phyloP scores from a whole-genome alignment of 2,329 filamentous ascomycete genomes.

The Simplicillium aogashimaense region DNA sequence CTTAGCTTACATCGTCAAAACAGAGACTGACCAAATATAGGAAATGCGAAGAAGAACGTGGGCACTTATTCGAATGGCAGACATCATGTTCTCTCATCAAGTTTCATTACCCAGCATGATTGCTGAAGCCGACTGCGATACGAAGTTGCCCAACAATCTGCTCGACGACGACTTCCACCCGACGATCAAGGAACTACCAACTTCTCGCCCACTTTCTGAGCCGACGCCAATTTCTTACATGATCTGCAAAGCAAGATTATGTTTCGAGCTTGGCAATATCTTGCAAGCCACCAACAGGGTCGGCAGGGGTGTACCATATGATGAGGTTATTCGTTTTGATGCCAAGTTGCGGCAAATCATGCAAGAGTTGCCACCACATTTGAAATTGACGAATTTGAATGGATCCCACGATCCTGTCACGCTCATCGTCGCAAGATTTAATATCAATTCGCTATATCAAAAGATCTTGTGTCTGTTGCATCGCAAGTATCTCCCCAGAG shows the following conservation, averaged over 20 bases:
- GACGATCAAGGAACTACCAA: conserved; percentile 56
- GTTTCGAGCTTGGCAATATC: conserved; percentile 61
- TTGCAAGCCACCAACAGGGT: conserved; percentile 53
- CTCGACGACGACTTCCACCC: conserved; percentile 72
- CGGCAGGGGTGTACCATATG: conserved; percentile 46
- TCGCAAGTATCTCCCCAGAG: conserved; percentile 72
- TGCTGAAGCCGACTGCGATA: conserved; percentile 64
- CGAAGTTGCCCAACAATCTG: conserved; percentile 64
- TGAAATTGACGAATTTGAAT: conserved; percentile 66
- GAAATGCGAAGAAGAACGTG: conserved; percentile 64
- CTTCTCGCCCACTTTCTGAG: conserved; percentile 56
- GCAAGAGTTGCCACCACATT: conserved; percentile 66
- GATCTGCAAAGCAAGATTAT: conserved; percentile 62
- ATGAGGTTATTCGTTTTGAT: conserved; percentile 55
- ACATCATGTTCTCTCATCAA: conserved; percentile 71
- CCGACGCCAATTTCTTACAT: conserved; percentile 71
- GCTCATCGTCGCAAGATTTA: conserved; percentile 76
- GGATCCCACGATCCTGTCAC: conserved; percentile 73
- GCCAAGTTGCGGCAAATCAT: conserved; percentile 49
- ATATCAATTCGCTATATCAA: conserved; percentile 75
- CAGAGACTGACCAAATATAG: conserved; percentile 16
- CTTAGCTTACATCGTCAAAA: not conserved
- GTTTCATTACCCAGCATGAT: conserved; percentile 60
- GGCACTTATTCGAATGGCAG: conserved; percentile 63
- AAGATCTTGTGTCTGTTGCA: conserved; percentile 87